phyloP scores from a whole-genome alignment of 768 basidiomycete species.

The Tricholoma terreum region DNA sequence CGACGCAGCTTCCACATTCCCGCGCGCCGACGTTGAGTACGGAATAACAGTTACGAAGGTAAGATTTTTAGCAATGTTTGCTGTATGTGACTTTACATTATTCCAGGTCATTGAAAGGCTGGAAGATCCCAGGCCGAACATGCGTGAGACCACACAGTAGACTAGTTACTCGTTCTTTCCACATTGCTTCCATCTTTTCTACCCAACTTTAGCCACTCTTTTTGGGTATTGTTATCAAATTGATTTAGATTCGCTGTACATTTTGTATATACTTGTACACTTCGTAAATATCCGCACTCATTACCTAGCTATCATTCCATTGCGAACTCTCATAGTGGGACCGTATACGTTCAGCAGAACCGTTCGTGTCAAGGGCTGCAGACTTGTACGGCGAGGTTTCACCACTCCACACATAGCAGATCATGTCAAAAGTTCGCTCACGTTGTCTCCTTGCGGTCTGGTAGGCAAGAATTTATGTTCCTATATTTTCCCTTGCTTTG shows the following conservation, averaged over 20 bases:
- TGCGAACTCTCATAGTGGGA: no score
- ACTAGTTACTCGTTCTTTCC: background rate
- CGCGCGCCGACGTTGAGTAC: conserved; percentile 4
- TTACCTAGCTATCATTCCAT: no score
- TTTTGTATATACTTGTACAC: background rate
- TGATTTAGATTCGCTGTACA: background rate
- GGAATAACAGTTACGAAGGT: conserved; percentile 11
- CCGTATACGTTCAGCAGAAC: no score
- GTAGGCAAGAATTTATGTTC: no score
- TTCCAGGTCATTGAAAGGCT: conserved; percentile 5
- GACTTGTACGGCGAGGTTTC: no score
- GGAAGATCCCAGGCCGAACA: conserved; percentile 1
- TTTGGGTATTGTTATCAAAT: background rate
- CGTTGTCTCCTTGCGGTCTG: no score
- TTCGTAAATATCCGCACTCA: no score
- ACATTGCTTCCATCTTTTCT: background rate
- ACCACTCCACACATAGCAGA: no score
- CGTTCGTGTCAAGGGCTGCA: no score
- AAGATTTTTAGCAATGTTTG: background rate
- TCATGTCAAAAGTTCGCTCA: no score
- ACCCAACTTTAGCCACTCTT: background rate
- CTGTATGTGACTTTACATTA: background rate
- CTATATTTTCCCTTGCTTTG: no score
- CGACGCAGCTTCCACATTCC: background rate
- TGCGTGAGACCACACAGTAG: conserved; percentile 4